Percentiles rank a stretch among this genome's conserved stretches.
phyloP scores from a whole-genome alignment of 345 rosid genomes.

The Ceriops zippeliana region DNA sequence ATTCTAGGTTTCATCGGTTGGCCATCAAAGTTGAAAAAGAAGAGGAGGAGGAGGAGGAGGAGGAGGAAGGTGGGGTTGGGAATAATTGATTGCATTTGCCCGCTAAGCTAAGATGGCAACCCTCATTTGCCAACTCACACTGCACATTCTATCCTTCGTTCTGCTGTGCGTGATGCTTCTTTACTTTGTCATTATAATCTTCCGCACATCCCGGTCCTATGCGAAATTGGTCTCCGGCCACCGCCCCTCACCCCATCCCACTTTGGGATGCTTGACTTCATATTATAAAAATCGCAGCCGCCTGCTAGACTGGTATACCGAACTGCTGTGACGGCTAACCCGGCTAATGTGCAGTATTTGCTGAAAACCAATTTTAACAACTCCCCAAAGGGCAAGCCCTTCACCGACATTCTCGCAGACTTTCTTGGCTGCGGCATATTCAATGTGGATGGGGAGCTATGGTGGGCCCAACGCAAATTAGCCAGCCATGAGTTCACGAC shows the following conservation, averaged over 20 bases:
- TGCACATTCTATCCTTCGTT: constrained; percentile 12
- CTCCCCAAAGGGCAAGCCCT: constrained; percentile 86
- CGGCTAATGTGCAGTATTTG: constrained; percentile 66
- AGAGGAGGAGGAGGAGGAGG: no score
- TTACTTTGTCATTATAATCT: constrained; percentile 15
- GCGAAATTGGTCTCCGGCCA: constrained; percentile 1
- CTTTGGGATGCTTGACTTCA: constrained; percentile 68
- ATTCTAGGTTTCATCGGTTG: no score
- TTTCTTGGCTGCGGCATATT: constrained; percentile 36
- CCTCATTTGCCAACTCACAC: constrained; percentile 16
- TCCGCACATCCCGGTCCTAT: constrained; percentile 16
- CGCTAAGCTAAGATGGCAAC: constrained; percentile 15
- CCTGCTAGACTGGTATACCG: constrained; percentile 78
- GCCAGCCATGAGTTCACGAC: constrained; percentile 30
- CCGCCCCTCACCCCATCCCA: constrained; percentile 52
- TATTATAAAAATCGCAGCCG: constrained; percentile 63
- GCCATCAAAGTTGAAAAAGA: no score
- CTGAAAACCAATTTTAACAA: constrained; percentile 79
- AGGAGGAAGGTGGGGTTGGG: no score
- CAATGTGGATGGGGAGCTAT: constrained; percentile 33
- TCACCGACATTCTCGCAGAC: constrained; percentile 78
- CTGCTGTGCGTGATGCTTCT: constrained; percentile 18
- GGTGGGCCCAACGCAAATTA: constrained; percentile 29
- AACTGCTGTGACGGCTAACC: constrained; percentile 71
- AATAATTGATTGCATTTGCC: background rate